Evolutionary conservation across 345 rosid genomes (phyloP).

Genomic region (Citrus glauca): DNA sequence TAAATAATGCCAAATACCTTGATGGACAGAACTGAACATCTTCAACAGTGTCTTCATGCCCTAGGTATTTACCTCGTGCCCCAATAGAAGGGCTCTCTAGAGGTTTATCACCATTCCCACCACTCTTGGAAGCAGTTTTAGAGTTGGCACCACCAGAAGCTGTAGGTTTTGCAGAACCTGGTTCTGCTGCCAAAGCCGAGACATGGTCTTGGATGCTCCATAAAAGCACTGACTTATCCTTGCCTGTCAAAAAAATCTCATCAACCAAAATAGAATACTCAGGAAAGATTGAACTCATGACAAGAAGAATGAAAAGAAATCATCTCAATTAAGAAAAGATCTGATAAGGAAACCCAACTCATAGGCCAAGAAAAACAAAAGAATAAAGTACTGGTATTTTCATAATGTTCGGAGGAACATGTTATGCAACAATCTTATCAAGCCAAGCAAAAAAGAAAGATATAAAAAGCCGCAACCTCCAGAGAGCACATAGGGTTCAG

Average conservation of each 20-base stretch:
- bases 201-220: slow-evolving; percentile 70
- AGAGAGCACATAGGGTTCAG: slow-evolving; percentile 59
- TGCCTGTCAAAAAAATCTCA: slow-evolving; percentile 35
- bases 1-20: slow-evolving; percentile 35
- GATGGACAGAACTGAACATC: slow-evolving; percentile 68
- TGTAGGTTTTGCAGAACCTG: slow-evolving; percentile 35
- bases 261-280: not conserved
- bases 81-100: slow-evolving; percentile 41
- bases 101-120: slow-evolving; percentile 39
- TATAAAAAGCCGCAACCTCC: slow-evolving; percentile 35
- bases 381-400: no score
- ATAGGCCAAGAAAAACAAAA: not conserved
- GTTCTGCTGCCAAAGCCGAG: slow-evolving; percentile 38
- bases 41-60: slow-evolving; percentile 65
- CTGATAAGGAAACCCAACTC: not conserved
- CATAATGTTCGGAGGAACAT: not conserved
- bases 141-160: slow-evolving; percentile 32
- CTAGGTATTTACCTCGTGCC: slow-evolving; percentile 52
- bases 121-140: slow-evolving; percentile 39
- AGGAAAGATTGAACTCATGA: not conserved
- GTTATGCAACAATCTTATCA: not conserved
- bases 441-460: not conserved
- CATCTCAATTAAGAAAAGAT: not conserved
- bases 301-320: not conserved
- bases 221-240: slow-evolving; percentile 52